These are phyloP conservation scores for Alternaria burnsii DNA, from an alignment of 2,329 filamentous ascomycete genomes.

Conservation along the genomic window DNA sequence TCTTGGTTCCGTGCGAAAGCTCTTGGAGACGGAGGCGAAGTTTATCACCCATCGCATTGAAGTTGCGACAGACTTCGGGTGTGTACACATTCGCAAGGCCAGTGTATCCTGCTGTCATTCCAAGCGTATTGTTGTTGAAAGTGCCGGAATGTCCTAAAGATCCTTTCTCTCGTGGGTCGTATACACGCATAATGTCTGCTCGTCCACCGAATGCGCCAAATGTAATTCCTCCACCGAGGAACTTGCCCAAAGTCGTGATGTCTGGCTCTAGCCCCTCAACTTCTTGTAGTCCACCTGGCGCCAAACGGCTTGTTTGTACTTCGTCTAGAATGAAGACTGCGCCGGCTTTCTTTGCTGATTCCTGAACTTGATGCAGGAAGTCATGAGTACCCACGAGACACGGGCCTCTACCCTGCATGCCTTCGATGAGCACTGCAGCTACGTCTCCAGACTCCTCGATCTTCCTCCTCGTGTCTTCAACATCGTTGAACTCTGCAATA, in stretches of 20 bases:
- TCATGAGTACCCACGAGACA: slow-evolving; percentile 60
- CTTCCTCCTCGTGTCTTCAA: slow-evolving; percentile 55
- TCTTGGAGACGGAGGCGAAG: slow-evolving; percentile 38
- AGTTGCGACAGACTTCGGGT: slow-evolving; percentile 25
- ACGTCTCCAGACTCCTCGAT: slow-evolving; percentile 57
- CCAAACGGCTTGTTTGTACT: slow-evolving; percentile 49
- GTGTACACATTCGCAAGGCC: slow-evolving; percentile 51
- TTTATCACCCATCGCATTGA: slow-evolving; percentile 46
- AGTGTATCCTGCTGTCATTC: slow-evolving; percentile 64
- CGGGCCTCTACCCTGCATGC: slow-evolving; percentile 71
- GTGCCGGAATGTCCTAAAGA: slow-evolving; percentile 67
- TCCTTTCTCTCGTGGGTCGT: slow-evolving; percentile 58
- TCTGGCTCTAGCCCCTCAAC: slow-evolving; percentile 31
- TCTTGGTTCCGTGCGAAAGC: slow-evolving; percentile 43
- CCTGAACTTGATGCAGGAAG: slow-evolving; percentile 64
- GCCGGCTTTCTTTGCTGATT: slow-evolving; percentile 58
- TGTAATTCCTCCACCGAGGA: slow-evolving; percentile 70
- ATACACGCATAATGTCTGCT: slow-evolving; percentile 66
- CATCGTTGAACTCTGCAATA: slow-evolving; percentile 69
- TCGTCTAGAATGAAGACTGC: slow-evolving; percentile 74
- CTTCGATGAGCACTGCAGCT: slow-evolving; percentile 72
- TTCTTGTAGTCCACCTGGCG: slow-evolving; percentile 32
- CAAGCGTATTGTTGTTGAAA: slow-evolving; percentile 73
- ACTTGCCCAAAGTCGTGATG: slow-evolving; percentile 72
- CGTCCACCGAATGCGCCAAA: slow-evolving; percentile 74